These are phyloP conservation scores for Pseudogymnoascus sp. DNA, from an alignment of 2,329 filamentous ascomycete species.

Conservation along the genomic window DNA sequence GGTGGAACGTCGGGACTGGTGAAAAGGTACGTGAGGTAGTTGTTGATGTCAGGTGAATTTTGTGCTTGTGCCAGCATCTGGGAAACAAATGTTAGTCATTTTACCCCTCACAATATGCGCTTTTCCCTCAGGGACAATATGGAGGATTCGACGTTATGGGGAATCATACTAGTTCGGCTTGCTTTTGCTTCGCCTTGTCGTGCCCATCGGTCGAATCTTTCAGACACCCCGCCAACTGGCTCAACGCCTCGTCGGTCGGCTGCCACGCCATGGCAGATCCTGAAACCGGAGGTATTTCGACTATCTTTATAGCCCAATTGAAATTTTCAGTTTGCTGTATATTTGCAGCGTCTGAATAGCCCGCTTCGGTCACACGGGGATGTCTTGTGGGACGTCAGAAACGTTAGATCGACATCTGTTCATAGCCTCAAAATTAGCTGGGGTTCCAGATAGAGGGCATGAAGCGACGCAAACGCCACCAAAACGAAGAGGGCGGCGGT, in stretches of 20 bases:
- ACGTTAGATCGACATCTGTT: conserved; percentile 23
- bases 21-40: conserved; percentile 90
- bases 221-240: conserved; percentile 81
- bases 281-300: conserved; percentile 7
- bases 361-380: conserved; percentile 25
- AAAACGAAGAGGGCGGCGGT: neutral
- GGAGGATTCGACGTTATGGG: conserved; percentile 17
- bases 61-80: conserved; percentile 93
- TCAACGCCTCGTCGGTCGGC: conserved; percentile 77
- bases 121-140: neutral
- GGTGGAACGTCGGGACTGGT: conserved; percentile 59
- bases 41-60: conserved; percentile 85
- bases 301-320: neutral
- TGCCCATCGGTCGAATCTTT: conserved; percentile 86
- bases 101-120: neutral
- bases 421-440: conserved; percentile 10
- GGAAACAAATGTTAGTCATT: conserved; percentile 10
- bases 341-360: conserved; percentile 16
- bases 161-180: conserved; percentile 55
- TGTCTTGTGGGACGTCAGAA: conserved; percentile 27
- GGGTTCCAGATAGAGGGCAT: conserved; percentile 1
- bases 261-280: conserved; percentile 73
- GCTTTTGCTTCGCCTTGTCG: conserved; percentile 73
- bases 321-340: conserved; percentile 5
- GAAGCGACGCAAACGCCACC: conserved; percentile 1